Evolutionary conservation across 2,329 filamentous ascomycete genomes (phyloP), one percentile per base, ranked within the genome.

Genomic region (Mycosphaerella sp.): DNA sequence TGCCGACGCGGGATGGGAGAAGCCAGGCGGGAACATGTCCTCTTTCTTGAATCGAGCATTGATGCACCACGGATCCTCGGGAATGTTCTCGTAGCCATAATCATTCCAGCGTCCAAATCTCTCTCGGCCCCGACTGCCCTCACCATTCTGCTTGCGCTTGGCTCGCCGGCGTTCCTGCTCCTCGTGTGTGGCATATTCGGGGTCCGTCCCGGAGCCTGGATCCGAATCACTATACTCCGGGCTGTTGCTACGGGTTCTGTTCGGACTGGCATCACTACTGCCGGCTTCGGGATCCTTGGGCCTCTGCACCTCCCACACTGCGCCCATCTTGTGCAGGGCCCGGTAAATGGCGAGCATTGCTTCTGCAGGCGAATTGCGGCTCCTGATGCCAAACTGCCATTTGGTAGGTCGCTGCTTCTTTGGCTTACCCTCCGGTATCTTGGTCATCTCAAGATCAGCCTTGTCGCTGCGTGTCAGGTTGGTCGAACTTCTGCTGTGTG

Each of bases 381-480:
- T 95, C 38, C 93, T 83, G 58, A 98, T 98, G 53, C 93, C 93
- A 68, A 98, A 98, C 69, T 98, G 93, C 93, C 93, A 98, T 61
- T 92, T 89, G 12, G 91, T 88, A 1, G 87, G 87, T 66, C 88
- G 90, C 4, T 78, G 73, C 70, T 88, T 90, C 74, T 87, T 89
- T 3, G 76, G 70, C 48, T 45, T 45, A 48, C 55, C 55, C 59
- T 67, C 14, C 68, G 83, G 81, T 31, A 79, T 62, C n/a, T 73
- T 72, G 3, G 80, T 79, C 73, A 80, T 76, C 6, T 56, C 54
- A 70, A 75, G 62, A 79, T 80, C 4, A 76, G 81, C 44, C 77
- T 78, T 62, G 63, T 68, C 43, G 54, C 45, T 53, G 12, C 63
- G 62, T 36, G 65, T 59, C 32, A 68, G 55, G 38, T 64, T 66